A percentile compares a stretch with the other conserved stretches of the same genome.
Conservation (phyloP, 2,329 filamentous ascomycete genomes). For the Sclerotiophoma versabilis region DNA sequence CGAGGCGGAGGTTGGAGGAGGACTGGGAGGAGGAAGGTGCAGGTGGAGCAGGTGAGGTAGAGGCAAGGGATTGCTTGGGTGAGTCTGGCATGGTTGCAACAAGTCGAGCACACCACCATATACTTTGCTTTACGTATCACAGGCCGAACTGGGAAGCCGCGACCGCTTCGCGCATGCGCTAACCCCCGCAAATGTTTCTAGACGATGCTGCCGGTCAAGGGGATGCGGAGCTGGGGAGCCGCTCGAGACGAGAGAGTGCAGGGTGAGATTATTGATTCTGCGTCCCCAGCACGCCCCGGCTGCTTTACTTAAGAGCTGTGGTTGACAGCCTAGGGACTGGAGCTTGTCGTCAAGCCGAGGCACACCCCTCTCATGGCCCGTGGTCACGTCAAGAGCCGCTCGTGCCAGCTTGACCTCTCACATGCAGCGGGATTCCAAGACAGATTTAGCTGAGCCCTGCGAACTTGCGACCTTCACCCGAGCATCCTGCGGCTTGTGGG, state of each 20-base stretch:
- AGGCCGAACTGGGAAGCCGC: conserved; percentile 27
- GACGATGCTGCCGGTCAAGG: conserved; percentile 22
- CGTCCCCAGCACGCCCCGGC: conserved; percentile 15
- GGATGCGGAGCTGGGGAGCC: conserved; percentile 27
- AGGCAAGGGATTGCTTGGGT: conserved; percentile 20
- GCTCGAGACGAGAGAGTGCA: conserved; percentile 17
- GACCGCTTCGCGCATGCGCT: conserved; percentile 26
- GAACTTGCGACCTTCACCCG: conserved; percentile 4
- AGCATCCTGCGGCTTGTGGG: conserved; percentile 24
- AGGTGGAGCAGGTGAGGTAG: conserved; percentile 15
- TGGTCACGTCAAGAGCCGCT: conserved; percentile 30
- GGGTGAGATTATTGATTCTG: conserved; percentile 2
- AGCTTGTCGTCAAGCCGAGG: conserved; percentile 35
- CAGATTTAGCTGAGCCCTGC: conserved; percentile 8
- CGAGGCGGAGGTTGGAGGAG: conserved; percentile 51
- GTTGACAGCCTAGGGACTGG: conserved; percentile 14
- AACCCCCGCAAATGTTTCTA: conserved; percentile 34
- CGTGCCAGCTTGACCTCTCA: conserved; percentile 26
- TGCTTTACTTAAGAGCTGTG: conserved; percentile 23
- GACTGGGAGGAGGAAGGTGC: conserved; percentile 24
- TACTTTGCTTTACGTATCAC: conserved; percentile 32
- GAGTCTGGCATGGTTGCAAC: conserved; percentile 36
- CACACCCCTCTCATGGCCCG: conserved; percentile 23
- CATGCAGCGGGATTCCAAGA: conserved; percentile 25
- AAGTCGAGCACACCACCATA: conserved; percentile 22